These are phyloP conservation scores for Trametes cinnabarina DNA, from an alignment of 768 basidiomycete genomes.

Conservation along the genomic window DNA sequence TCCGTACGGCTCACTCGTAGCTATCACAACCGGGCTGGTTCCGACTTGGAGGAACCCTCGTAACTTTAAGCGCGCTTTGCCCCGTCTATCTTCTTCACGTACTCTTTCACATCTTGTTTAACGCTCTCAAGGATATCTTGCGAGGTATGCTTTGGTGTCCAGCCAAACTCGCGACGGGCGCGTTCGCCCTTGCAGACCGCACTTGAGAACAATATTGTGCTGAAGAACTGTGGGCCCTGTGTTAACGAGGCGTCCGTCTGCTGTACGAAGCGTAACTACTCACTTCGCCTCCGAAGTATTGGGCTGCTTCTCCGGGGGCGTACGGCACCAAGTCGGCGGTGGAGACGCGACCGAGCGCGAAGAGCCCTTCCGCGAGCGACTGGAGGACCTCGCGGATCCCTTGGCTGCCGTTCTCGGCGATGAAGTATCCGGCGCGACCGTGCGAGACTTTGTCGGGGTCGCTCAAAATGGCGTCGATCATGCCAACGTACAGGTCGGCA, in stretches of 20 bases:
- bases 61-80: too few relatives aligned
- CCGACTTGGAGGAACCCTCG: too few relatives aligned
- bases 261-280: neutral
- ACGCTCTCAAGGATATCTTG: constrained; percentile 51
- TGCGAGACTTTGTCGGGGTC: constrained; percentile 22
- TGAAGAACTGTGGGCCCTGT: neutral
- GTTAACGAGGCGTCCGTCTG: neutral
- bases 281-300: neutral
- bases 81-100: neutral
- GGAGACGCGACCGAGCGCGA: constrained; percentile 24
- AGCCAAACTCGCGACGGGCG: constrained; percentile 42
- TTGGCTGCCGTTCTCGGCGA: constrained; percentile 30
- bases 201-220: constrained; percentile 11
- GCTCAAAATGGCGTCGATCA: constrained; percentile 37
- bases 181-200: constrained; percentile 29
- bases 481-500: constrained; percentile 37
- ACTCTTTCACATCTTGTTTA: constrained; percentile 40
- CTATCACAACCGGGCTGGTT: too few relatives aligned
- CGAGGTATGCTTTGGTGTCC: constrained; percentile 48
- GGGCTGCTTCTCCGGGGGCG: neutral
- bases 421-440: constrained; percentile 35
- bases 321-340: neutral
- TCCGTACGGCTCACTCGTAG: too few relatives aligned
- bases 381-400: constrained; percentile 30
- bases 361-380: constrained; percentile 33